These are phyloP conservation scores for Yarrowia sp. DNA, from an alignment of 805 yeast genomes.

Conservation along the genomic window DNA sequence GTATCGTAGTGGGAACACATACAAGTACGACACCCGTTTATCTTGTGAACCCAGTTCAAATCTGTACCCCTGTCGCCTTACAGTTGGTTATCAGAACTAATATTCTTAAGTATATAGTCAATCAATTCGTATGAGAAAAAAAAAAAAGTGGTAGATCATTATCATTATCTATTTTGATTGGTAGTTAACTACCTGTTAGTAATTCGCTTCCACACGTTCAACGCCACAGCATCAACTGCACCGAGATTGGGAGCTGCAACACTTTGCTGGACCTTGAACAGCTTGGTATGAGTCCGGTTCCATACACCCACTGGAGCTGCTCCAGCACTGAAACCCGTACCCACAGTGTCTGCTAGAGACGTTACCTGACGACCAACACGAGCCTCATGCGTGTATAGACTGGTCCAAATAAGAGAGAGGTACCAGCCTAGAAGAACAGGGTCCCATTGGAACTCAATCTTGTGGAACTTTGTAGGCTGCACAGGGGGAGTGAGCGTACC, in stretches of 20 bases:
- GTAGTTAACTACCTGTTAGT: not conserved
- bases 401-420: conserved; percentile 10
- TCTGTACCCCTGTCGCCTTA: no score
- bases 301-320: conserved; percentile 12
- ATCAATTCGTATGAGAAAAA: not conserved
- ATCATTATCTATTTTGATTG: not conserved
- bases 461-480: conserved; percentile 5
- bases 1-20: no score
- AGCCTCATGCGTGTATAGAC: conserved; percentile 9
- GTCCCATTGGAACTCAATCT: conserved; percentile 15
- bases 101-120: no score
- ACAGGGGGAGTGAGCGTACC: not conserved
- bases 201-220: conserved; percentile 21
- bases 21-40: no score
- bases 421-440: conserved; percentile 20
- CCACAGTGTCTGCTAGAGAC: conserved; percentile 14
- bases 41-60: no score
- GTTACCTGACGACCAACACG: conserved; percentile 14
- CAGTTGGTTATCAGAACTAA: no score
- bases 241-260: conserved; percentile 10
- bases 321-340: not conserved
- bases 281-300: conserved; percentile 14
- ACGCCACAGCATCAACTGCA: conserved; percentile 16
- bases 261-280: conserved; percentile 18
- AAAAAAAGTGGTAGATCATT: not conserved